Percentiles rank a stretch among this genome's conserved stretches.
These are phyloP conservation scores for Torulaspora franciscae DNA, from an alignment of 805 yeast genomes.

Conservation along the genomic window DNA sequence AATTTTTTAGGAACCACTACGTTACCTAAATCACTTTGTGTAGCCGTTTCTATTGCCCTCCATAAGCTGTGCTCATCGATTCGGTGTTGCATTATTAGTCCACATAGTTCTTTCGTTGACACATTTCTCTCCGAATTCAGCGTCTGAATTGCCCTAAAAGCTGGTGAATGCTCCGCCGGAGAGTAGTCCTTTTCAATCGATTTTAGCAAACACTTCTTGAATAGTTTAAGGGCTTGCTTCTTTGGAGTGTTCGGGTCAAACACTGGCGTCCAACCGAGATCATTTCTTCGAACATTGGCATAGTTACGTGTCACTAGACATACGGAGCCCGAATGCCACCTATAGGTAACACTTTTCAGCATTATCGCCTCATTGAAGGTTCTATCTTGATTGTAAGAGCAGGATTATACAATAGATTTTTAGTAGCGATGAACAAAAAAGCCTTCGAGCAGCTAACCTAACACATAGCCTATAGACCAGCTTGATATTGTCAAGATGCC, in stretches of 20 bases:
- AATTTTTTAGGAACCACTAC: constrained; percentile 12
- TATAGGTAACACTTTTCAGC: neutral
- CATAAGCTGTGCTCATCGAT: constrained; percentile 14
- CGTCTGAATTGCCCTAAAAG: constrained; percentile 2
- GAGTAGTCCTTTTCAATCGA: constrained; percentile 3
- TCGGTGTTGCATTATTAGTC: constrained; percentile 19
- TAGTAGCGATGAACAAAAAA: neutral
- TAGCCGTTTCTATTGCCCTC: constrained; percentile 10
- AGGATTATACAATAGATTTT: neutral
- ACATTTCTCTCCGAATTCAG: constrained; percentile 5
- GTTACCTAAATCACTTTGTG: constrained; percentile 10
- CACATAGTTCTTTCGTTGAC: constrained; percentile 11
- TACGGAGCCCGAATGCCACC: neutral
- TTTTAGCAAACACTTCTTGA: constrained; percentile 10
- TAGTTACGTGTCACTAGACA: neutral
- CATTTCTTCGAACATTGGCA: constrained; percentile 2
- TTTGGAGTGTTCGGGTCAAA: constrained; percentile 10
- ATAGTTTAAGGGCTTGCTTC: constrained; percentile 10
- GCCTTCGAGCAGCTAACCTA: neutral
- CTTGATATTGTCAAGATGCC: constrained; percentile 13
- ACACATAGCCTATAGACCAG: neutral
- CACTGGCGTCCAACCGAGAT: constrained; percentile 9
- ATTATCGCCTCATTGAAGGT: neutral
- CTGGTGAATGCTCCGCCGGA: constrained; percentile 5
- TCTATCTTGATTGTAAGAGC: neutral